Conservation (phyloP, 2,329 filamentous ascomycete species). For the Diatrype stigma region DNA sequence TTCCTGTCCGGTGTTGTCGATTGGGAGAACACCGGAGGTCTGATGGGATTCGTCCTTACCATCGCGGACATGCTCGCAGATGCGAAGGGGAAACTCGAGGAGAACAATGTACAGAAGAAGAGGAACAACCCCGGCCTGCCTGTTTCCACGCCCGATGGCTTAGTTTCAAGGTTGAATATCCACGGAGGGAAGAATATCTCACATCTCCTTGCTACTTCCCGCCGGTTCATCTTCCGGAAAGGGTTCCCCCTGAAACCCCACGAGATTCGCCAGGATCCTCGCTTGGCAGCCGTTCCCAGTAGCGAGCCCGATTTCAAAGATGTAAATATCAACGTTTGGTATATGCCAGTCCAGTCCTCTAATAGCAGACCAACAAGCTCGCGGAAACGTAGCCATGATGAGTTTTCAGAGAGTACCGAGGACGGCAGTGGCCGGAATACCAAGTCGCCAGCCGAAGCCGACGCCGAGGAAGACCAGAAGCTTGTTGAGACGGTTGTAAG, state of each 20-base stretch:
- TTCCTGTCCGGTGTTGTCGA: conserved; percentile 76
- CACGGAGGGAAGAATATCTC: conserved; percentile 78
- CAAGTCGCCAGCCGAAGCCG: not conserved
- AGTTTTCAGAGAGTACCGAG: conserved; percentile 31
- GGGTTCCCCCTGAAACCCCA: conserved; percentile 68
- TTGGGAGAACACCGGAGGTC: conserved; percentile 75
- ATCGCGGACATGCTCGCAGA: conserved; percentile 63
- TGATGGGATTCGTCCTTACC: conserved; percentile 81
- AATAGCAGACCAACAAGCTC: conserved; percentile 16
- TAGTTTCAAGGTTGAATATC: conserved; percentile 50
- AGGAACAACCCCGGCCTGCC: too few relatives aligned
- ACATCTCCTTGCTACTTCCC: conserved; percentile 75
- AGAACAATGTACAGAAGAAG: conserved; percentile 33
- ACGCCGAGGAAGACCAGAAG: conserved; percentile 39
- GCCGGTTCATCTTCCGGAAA: conserved; percentile 82
- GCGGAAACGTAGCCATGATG: conserved; percentile 39
- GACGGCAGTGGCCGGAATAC: not conserved
- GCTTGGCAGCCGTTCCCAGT: conserved; percentile 37
- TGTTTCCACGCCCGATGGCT: conserved; percentile 4
- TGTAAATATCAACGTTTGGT: conserved; percentile 77
- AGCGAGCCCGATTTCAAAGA: conserved; percentile 69
- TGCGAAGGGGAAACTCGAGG: conserved; percentile 36
- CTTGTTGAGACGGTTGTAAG: conserved; percentile 61
- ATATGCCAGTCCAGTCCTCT: conserved; percentile 55
- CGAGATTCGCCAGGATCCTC: conserved; percentile 56